Evolutionary conservation across 164 flowering plant genomes (phyloP).

Genomic region (Chloranthus sessilifolius): DNA sequence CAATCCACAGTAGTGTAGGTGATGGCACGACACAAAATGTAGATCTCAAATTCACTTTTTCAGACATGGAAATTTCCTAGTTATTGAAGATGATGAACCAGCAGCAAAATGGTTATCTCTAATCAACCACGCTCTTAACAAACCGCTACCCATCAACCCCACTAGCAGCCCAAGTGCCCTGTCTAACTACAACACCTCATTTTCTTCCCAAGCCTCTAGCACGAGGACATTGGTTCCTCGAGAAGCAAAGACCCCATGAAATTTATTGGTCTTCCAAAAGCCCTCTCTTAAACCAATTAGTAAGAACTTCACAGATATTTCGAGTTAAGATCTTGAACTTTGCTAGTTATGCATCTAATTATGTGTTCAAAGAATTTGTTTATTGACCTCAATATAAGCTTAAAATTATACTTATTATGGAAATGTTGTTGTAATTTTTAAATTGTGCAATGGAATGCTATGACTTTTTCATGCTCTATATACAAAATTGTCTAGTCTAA

Average conservation of each 20-base stretch:
- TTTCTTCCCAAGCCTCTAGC: constrained; percentile 14
- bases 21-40: too few relatives aligned
- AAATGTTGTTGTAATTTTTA: too few relatives aligned
- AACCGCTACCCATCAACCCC: constrained; percentile 8
- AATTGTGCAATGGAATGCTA: too few relatives aligned
- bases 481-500: too few relatives aligned
- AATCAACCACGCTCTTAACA: constrained; percentile 65
- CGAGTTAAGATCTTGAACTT: too few relatives aligned
- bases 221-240: constrained; percentile 8
- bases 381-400: too few relatives aligned
- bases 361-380: too few relatives aligned
- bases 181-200: constrained; percentile 8
- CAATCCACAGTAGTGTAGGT: too few relatives aligned
- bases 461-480: too few relatives aligned
- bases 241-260: constrained; percentile 18
- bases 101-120: constrained; percentile 73
- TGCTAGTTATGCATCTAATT: too few relatives aligned
- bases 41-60: too few relatives aligned
- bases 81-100: constrained; percentile 74
- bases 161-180: constrained; percentile 8
- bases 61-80: constrained; percentile 90
- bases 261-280: constrained; percentile 50
- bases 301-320: constrained; percentile 45
- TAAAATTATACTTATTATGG: too few relatives aligned
- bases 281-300: constrained; percentile 55